Evolutionary conservation across 228 moss, liverwort and hornwort species (phyloP).

Genomic region (Sphagnum fallax): DNA sequence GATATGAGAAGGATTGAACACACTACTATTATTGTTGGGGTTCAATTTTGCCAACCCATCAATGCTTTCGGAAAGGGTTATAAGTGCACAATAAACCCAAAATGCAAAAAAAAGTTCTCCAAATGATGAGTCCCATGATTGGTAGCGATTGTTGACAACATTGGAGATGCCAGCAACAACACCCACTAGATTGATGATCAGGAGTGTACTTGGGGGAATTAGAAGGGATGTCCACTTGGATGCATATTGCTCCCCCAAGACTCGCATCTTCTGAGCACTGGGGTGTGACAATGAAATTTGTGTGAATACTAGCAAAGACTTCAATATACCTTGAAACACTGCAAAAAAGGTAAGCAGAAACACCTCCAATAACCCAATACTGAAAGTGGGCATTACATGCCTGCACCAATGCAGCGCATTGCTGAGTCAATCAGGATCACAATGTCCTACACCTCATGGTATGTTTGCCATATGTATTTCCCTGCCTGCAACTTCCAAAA

Average conservation of each 20-base stretch:
- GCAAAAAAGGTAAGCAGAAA: conserved; percentile 36
- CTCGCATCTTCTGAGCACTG: conserved; percentile 53
- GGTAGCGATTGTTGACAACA: conserved; percentile 69
- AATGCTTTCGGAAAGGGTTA: conserved; percentile 79
- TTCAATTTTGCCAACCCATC: conserved; percentile 73
- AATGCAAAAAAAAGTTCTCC: conserved; percentile 73
- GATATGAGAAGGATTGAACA: conserved; percentile 75
- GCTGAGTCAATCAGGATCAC: conserved; percentile 60
- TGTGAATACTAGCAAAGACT: conserved; percentile 63
- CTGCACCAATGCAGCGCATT: conserved; percentile 57
- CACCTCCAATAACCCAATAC: conserved; percentile 80
- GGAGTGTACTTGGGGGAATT: conserved; percentile 66
- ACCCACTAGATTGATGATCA: conserved; percentile 64
- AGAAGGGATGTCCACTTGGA: conserved; percentile 71
- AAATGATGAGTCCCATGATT: conserved; percentile 47
- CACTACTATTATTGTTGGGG: conserved; percentile 44
- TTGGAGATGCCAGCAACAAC: conserved; percentile 67
- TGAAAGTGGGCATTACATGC: conserved; percentile 25
- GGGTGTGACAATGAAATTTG: conserved; percentile 66
- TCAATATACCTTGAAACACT: conserved; percentile 62
- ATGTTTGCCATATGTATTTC: conserved; percentile 54
- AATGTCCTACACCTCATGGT: conserved; percentile 46
- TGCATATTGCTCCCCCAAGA: conserved; percentile 61
- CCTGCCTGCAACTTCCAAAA: conserved; percentile 42
- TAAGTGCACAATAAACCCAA: conserved; percentile 78